Conservation (phyloP, 345 rosid species). For the Arabidopsis thaliana region TAIR10.1 NC_003075.7:16825501-16826000, state of each 20-base stretch:
- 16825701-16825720: constrained; percentile 20
- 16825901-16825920: constrained; percentile 70
- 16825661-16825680: constrained; percentile 69
- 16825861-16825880: constrained; percentile 77
- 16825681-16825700: constrained; percentile 48
- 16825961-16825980: constrained; percentile 34
- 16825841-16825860: constrained; percentile 67
- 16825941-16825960: constrained; percentile 65
- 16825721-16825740: constrained; percentile 74
- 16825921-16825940: constrained; percentile 75
- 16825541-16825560: constrained; percentile 88
- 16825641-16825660: constrained; percentile 62
- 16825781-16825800: constrained; percentile 67
- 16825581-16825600: constrained; percentile 55
- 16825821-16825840: constrained; percentile 59
- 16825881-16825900: constrained; percentile 83
- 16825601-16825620: constrained; percentile 53
- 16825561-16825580: constrained; percentile 68
- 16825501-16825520: constrained; percentile 72
- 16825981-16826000: neutral
- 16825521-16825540: constrained; percentile 77
- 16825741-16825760: constrained; percentile 64
- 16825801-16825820: constrained; percentile 57
- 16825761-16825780: constrained; percentile 83
- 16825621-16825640: constrained; percentile 64